These are phyloP conservation scores for Sporobolomyces roseus DNA, from an alignment of 768 basidiomycete species.

Conservation along the genomic window DNA sequence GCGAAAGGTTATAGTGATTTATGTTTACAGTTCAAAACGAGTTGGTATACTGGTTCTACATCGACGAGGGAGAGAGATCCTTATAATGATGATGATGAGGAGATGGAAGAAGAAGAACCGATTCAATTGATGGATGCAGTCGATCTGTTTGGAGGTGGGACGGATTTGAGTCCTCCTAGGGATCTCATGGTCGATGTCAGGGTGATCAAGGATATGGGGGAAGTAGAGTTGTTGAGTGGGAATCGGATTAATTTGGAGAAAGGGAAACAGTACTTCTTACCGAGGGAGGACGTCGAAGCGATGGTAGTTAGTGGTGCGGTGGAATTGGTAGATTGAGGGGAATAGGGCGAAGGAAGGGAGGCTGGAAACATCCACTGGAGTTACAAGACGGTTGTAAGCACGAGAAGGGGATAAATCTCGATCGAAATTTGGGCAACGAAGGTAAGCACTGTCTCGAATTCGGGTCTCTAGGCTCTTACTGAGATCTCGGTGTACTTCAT, in stretches of 20 bases:
- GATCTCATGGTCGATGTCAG: slow-evolving; percentile 83
- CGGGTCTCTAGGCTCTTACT: no score
- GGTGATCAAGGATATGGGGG: slow-evolving; percentile 83
- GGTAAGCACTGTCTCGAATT: no score
- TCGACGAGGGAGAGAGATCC: no score
- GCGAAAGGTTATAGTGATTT: slow-evolving; percentile 39
- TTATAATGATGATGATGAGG: no score
- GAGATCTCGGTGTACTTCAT: no score
- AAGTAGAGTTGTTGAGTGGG: slow-evolving; percentile 86
- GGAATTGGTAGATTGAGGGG: slow-evolving; percentile 63
- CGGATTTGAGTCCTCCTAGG: slow-evolving; percentile 61
- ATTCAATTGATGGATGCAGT: slow-evolving; percentile 54
- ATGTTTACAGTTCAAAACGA: slow-evolving; percentile 38
- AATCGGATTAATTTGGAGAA: slow-evolving; percentile 76
- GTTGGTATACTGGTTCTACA: slow-evolving; percentile 10
- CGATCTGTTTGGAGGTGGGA: slow-evolving; percentile 55
- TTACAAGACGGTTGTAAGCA: no score
- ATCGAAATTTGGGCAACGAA: no score
- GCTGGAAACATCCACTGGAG: no score
- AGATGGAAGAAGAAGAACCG: slow-evolving; percentile 2
- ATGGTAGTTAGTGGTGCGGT: slow-evolving; percentile 89
- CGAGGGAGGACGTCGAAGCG: slow-evolving; percentile 84
- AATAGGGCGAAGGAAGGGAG: not conserved
- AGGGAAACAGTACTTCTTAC: slow-evolving; percentile 83
- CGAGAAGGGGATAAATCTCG: no score